These are phyloP conservation scores for Ananas comosus DNA, from an alignment of 176 grass and related monocot species.

Conservation along the genomic window DNA sequence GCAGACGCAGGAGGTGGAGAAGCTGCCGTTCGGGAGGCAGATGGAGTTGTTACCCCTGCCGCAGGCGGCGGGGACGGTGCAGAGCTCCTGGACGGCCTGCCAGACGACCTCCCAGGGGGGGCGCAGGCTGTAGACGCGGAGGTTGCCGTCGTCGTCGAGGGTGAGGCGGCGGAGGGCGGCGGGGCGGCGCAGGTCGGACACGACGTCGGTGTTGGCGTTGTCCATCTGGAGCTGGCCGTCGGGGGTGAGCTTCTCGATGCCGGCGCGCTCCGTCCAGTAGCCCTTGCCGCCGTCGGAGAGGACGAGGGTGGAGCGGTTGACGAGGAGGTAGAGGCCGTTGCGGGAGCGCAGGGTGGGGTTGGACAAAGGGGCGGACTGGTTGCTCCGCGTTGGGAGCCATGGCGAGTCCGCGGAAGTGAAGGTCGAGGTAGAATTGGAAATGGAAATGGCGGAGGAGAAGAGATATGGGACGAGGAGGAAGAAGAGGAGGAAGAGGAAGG, in stretches of 20 bases:
- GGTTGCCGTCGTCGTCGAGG: conserved; percentile 69
- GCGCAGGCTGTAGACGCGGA: conserved; percentile 47
- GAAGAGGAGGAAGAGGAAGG: conserved; percentile 12
- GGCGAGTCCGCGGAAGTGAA: conserved; percentile 17
- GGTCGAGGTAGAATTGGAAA: conserved; percentile 12
- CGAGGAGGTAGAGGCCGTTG: conserved; percentile 23
- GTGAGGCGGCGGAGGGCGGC: conserved; percentile 45
- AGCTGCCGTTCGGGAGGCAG: conserved; percentile 49
- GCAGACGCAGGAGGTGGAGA: conserved; percentile 37
- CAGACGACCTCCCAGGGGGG: conserved; percentile 33
- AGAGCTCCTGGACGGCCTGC: conserved; percentile 69
- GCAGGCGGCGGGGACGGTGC: conserved; percentile 61
- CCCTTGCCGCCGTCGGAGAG: background rate
- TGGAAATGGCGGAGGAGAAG: conserved; percentile 2
- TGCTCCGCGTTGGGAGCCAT: conserved; percentile 32
- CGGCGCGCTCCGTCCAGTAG: background rate
- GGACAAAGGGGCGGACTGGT: conserved; percentile 10
- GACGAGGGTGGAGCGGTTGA: conserved; percentile 15
- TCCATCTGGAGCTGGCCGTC: conserved; percentile 23
- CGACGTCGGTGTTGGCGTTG: background rate
- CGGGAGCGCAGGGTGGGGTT: background rate
- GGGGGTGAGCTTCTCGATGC: conserved; percentile 23
- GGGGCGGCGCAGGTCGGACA: conserved; percentile 23
- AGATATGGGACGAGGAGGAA: conserved; percentile 7
- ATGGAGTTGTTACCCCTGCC: conserved; percentile 1